phyloP scores from a whole-genome alignment of 805 yeast genomes.

The Metschnikowia borealis region DNA sequence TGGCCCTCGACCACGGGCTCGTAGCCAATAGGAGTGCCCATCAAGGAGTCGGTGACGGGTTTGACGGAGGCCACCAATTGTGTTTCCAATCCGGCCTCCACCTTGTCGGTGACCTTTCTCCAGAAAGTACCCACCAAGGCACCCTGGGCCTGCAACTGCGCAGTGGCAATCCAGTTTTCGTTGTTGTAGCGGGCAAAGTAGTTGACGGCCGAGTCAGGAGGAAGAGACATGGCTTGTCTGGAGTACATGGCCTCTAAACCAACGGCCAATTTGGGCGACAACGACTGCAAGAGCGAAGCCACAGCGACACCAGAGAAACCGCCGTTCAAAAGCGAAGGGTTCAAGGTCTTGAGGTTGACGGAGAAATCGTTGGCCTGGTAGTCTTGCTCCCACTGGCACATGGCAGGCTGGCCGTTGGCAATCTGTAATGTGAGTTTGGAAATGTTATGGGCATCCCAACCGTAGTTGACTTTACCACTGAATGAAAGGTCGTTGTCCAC shows the following conservation, averaged over 20 bases:
- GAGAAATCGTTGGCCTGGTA: slow-evolving; percentile 86
- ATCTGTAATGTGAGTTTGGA: slow-evolving; percentile 86
- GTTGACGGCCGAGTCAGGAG: slow-evolving; percentile 85
- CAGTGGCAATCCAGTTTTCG: slow-evolving; percentile 89
- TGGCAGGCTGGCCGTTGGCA: slow-evolving; percentile 83
- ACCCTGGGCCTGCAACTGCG: slow-evolving; percentile 92
- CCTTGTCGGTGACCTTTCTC: slow-evolving; percentile 88
- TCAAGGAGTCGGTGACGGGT: slow-evolving; percentile 70
- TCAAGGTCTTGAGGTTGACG: slow-evolving; percentile 82
- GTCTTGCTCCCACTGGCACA: slow-evolving; percentile 96
- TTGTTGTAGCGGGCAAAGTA: slow-evolving; percentile 87
- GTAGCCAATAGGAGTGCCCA: slow-evolving; percentile 76
- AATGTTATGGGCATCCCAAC: slow-evolving; percentile 76
- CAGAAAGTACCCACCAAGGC: slow-evolving; percentile 84
- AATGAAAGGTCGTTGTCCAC: slow-evolving; percentile 82
- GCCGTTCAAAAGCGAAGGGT: slow-evolving; percentile 76
- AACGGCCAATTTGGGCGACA: slow-evolving; percentile 76
- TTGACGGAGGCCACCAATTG: slow-evolving; percentile 71
- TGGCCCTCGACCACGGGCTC: slow-evolving; percentile 86
- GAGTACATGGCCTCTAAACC: slow-evolving; percentile 94
- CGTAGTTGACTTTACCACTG: slow-evolving; percentile 86
- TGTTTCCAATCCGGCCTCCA: slow-evolving; percentile 92
- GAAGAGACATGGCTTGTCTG: slow-evolving; percentile 61
- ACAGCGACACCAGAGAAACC: slow-evolving; percentile 88
- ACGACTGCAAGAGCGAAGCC: slow-evolving; percentile 84